Conservation (phyloP, 257 asterid genomes). For the Solanum commersonii region DNA sequence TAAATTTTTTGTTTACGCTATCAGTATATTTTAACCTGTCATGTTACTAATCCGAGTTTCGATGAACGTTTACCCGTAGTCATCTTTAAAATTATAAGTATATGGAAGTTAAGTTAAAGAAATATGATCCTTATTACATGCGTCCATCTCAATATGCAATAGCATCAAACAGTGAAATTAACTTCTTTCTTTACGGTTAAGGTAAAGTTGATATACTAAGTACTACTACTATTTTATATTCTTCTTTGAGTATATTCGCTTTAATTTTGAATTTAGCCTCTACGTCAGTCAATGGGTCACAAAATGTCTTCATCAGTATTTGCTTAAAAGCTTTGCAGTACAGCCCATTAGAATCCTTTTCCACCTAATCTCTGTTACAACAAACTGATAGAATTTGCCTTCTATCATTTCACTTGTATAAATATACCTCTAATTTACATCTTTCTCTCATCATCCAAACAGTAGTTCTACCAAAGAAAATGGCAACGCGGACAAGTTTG, state of each 20-base stretch:
- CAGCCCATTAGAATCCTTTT: neutral
- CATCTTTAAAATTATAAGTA: neutral
- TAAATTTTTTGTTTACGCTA: neutral
- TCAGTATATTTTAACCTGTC: neutral
- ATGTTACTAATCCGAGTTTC: neutral
- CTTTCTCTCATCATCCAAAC: neutral
- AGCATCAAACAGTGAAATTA: neutral
- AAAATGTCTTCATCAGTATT: neutral
- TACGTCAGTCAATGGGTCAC: slow-evolving; percentile 1
- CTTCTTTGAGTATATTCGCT: neutral
- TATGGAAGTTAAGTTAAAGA: neutral
- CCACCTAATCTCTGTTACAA: slow-evolving; percentile 5
- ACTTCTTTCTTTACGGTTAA: neutral
- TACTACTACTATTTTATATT: no score
- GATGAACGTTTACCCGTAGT: neutral
- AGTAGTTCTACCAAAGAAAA: neutral
- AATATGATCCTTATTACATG: neutral
- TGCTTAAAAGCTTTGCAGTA: neutral
- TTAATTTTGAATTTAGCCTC: slow-evolving; percentile 2
- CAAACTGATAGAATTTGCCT: slow-evolving; percentile 2
- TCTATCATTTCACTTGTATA: neutral
- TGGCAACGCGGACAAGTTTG: neutral
- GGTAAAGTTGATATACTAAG: neutral
- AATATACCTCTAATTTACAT: neutral
- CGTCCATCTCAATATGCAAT: neutral